phyloP scores from a whole-genome alignment of 192 early-diverging fungal genomes.

The Thamnidium elegans region DNA sequence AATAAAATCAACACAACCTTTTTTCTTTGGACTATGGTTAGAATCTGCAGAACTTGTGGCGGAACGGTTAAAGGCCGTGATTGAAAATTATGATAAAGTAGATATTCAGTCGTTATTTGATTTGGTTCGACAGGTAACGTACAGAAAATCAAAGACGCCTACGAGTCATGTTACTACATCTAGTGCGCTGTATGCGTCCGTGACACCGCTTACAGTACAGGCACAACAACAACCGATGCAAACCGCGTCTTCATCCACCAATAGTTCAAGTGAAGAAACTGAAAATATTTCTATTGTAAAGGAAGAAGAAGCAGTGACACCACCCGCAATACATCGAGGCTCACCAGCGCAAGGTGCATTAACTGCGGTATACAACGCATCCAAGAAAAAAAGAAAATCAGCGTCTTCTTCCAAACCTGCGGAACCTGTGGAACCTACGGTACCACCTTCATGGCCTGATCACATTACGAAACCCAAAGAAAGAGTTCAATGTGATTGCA shows the following conservation, averaged over 20 bases:
- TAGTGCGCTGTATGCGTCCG: slow-evolving; percentile 14
- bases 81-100: slow-evolving; percentile 18
- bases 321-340: background rate
- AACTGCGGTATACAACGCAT: slow-evolving; percentile 5
- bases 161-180: slow-evolving; percentile 15
- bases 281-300: background rate
- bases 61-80: slow-evolving; percentile 18
- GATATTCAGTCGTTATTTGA: slow-evolving; percentile 18
- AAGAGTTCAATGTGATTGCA: slow-evolving; percentile 56
- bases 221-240: slow-evolving; percentile 10
- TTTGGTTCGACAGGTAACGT: background rate
- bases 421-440: background rate
- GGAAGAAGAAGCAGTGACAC: slow-evolving; percentile 11
- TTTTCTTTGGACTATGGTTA: slow-evolving; percentile 25
- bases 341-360: slow-evolving; percentile 24
- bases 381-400: background rate
- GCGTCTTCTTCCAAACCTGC: background rate
- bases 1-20: background rate
- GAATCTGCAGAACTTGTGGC: slow-evolving; percentile 17
- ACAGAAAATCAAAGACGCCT: slow-evolving; percentile 12
- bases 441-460: slow-evolving; percentile 31
- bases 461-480: slow-evolving; percentile 40
- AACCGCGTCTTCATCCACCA: background rate
- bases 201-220: slow-evolving; percentile 24
- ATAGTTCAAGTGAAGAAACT: background rate